phyloP scores from a whole-genome alignment of 1,284 basidiomycete species.

The Ganoderma boninense region DNA sequence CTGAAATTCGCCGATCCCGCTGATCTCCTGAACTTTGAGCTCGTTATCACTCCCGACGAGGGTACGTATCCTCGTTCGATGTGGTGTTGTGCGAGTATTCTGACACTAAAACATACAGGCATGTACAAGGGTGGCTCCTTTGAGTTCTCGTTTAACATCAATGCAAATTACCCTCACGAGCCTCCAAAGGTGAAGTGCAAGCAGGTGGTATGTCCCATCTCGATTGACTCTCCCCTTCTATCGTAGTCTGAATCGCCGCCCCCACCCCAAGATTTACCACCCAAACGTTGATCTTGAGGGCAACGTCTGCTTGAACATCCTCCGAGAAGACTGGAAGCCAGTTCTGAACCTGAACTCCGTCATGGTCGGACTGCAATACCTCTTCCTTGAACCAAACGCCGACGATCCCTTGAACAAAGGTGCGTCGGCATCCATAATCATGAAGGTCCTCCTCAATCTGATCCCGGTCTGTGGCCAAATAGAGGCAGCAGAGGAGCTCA shows the following conservation, averaged over 20 bases:
- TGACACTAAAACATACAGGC: slow-evolving; percentile 58
- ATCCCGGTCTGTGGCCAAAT: slow-evolving; percentile 30
- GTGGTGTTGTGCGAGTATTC: neutral
- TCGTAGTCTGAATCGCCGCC: neutral
- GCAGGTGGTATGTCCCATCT: slow-evolving; percentile 76
- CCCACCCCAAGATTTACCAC: slow-evolving; percentile 87
- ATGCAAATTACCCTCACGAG: slow-evolving; percentile 98
- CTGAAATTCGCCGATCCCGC: slow-evolving; percentile 90
- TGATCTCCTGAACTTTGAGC: slow-evolving; percentile 95
- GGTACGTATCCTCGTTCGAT: slow-evolving; percentile 57
- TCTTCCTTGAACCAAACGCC: slow-evolving; percentile 98
- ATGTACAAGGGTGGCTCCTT: slow-evolving; percentile 98
- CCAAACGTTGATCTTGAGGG: slow-evolving; percentile 98
- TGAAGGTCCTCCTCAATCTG: neutral
- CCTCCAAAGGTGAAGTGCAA: slow-evolving; percentile 99
- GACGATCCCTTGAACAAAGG: slow-evolving; percentile 99
- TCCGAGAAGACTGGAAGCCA: slow-evolving; percentile 99
- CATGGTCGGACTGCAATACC: slow-evolving; percentile 97
- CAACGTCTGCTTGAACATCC: slow-evolving; percentile 96
- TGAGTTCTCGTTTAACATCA: slow-evolving; percentile 94
- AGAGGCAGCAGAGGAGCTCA: slow-evolving; percentile 96
- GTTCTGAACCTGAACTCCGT: slow-evolving; percentile 97
- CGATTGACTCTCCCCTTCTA: slow-evolving; percentile 2
- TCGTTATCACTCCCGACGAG: slow-evolving; percentile 97
- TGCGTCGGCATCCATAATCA: slow-evolving; percentile 46